Base-by-base conservation (phyloP, 73 alveolate species). In the Stentor coeruleus region DNA sequence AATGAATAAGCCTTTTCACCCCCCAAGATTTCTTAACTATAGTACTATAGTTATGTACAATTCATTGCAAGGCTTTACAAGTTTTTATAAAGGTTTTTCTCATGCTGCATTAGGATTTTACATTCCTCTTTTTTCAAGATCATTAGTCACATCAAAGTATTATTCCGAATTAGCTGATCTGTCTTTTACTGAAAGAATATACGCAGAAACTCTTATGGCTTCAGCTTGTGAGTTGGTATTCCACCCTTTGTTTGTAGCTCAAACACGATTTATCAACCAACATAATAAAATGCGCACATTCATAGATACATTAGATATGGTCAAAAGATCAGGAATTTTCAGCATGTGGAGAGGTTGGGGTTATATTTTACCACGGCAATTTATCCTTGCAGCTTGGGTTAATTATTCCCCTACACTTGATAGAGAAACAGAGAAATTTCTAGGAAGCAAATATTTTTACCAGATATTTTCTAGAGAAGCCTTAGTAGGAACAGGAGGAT, bases 281-380 rank as follows among this genome's bases (percentile, higher is more conserved):
- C n/a, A 66, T 31, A 20, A 31, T 1, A 20, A 31, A 66, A 31
- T 31, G 40, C n/a, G 39, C 49, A 33, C 39, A 14, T 66, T 20
- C 2, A 15, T 11, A 1, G 79, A 33, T 20, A 28, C 14, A 28
- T 26, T 20, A 26, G 40, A 66, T 66, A 66, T 66, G 36, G n/a
- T 20, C 49, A 66, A 66, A 40, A 0, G 11, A 26, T 66, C 42
- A 26, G 79, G 79, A 26, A 11, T 66, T 31, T 28, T 37, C n/a
- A 66, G 79, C 79, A 26, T 66, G 79, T 66, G 37, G 2, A 26
- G 15, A 26, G 79, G 79, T 15, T 66, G 79, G 79, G 79, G 79
- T 0, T 20, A 3, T 20, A 33, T 66, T 66, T 20, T 66, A 15
- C 79, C 79, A 26, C n/a, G 37, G 79, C 79, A 66, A 33, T 37